Base-by-base conservation (phyloP, 352 stramenopile species). In the Phytophthora ohioensis region DNA sequence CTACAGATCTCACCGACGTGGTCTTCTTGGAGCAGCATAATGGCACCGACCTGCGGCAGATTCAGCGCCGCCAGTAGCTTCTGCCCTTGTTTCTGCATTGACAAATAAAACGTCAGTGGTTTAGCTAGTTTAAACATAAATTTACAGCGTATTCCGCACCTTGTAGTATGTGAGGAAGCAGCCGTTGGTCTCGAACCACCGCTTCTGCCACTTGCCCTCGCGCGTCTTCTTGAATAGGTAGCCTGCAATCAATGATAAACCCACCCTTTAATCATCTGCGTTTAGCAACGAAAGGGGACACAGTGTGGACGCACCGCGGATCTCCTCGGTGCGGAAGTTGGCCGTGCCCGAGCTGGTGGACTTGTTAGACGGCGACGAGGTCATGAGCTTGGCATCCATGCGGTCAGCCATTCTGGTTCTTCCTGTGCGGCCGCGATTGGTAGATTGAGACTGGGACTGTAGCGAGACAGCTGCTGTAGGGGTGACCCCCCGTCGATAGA, bases 121-220 rank as follows among this genome's bases (percentile, higher is more conserved):
- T 36, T 59, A 15, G 45, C 12, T 47, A 30, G 11, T 2, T 38
- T 54, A 41, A 27, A 30, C 4, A 12, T 3, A n/a, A 6, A 46
- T 12, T 39, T 46, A 79, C 75, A 57, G 67, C 32, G 36, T 0
- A 4, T 17, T 47, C 10, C 57, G 39, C 67, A 97, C 90, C 84
- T 99, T 99, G 83, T 99, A 99, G 85, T 99, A 99, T 12, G 97
- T 99, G 41, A 99, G 87, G 82, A 98, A 98, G 76, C 98, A 97
- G 51, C 97, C 97, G 73, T 99, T 99, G 8, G 94, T 99, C 84
- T 99, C 98, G 74, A 99, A 99, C 92, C 96, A 99, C 59, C 98
- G 90, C 79, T 98, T 98, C 76, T 99, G 97, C 97, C 97, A 98
- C 73, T 97, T 97, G 73, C 92, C 92, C 61, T 97, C 91, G 62